Evolutionary conservation across 2,329 filamentous ascomycete species (phyloP).

Genomic region (Fusarium hostae): DNA sequence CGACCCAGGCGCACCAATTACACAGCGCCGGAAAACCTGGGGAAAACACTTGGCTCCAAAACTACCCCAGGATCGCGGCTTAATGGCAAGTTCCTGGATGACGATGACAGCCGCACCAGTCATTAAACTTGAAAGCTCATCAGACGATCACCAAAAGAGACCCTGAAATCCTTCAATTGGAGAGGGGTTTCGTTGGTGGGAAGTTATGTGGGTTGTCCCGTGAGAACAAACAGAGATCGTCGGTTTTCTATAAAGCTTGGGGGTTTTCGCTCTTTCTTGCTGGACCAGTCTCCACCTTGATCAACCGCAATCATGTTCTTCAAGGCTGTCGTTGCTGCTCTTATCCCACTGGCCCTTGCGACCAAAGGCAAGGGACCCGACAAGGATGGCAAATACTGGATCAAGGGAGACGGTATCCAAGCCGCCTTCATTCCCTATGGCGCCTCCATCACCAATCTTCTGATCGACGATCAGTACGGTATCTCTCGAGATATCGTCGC

Average conservation of each 20-base stretch:
- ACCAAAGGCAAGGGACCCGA: conserved; percentile 55
- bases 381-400: conserved; percentile 76
- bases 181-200: conserved; percentile 13
- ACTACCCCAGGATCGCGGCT: conserved; percentile 15
- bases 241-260: conserved; percentile 29
- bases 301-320: conserved; percentile 30
- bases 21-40: conserved; percentile 22
- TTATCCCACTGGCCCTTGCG: conserved; percentile 28
- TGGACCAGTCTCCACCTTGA: conserved; percentile 5
- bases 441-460: conserved; percentile 76
- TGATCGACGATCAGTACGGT: conserved; percentile 76
- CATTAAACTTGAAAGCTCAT: conserved; percentile 14
- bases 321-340: conserved; percentile 27
- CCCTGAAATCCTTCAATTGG: not conserved
- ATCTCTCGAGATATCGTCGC: conserved; percentile 76
- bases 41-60: conserved; percentile 28
- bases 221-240: not conserved
- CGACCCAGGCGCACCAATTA: conserved; percentile 33
- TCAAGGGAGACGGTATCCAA: conserved; percentile 72
- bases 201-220: conserved; percentile 2
- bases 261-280: not conserved
- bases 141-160: conserved; percentile 19
- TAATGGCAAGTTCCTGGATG: conserved; percentile 9
- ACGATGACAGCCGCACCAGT: conserved; percentile 32
- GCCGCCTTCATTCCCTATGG: conserved; percentile 80